Evolutionary conservation across 2,329 filamentous ascomycete genomes (phyloP), one percentile per base, ranked within the genome.

Genomic region (Emergomyces africanus): DNA sequence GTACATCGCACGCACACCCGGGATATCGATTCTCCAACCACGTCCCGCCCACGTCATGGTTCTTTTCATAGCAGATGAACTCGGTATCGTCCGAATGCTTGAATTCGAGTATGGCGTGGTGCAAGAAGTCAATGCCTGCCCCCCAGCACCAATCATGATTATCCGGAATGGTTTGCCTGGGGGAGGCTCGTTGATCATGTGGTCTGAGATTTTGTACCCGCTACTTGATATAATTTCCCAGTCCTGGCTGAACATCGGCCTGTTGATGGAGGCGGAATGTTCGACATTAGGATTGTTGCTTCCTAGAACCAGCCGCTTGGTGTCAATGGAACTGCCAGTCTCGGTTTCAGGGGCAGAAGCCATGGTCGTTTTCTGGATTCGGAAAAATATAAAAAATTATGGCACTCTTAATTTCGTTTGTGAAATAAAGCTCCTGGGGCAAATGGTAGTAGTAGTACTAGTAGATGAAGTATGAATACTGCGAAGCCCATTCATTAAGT

Each of bases 1-100:
- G 84, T 15, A 89, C 81, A 67, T 88, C 85, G 64, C 86, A 89
- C 48, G 83, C 75, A 0, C 86, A 83, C 1, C 84, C 85, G 0
- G 84, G 84, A 62, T 87, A 87, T 53, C 65, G 62, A 58, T 71
- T 72, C 50, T 71, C 69, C 35, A 67, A 66, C 72, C 71, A 74
- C 46, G 71, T 69, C n/a, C 70, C 72, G 4, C 70, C 71, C 41
- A 74, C 61, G 39, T 70, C 68, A 30, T 68, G 64, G 50, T 73
- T 73, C 65, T 70, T 70, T 28, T 70, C 69, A 44, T 67, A 71
- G 25, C 62, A 60, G 25, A 64, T 35, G 65, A 61, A 28, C 65
- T 65, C 8, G 61, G 63, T 51, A 63, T 62, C 59, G 59, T 60
- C 56, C 60, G 60, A 44, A n/a, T 54, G 23, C 25, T 55, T 58